phyloP scores from a whole-genome alignment of 2,329 filamentous ascomycete genomes.

The Massarina eburnea region DNA sequence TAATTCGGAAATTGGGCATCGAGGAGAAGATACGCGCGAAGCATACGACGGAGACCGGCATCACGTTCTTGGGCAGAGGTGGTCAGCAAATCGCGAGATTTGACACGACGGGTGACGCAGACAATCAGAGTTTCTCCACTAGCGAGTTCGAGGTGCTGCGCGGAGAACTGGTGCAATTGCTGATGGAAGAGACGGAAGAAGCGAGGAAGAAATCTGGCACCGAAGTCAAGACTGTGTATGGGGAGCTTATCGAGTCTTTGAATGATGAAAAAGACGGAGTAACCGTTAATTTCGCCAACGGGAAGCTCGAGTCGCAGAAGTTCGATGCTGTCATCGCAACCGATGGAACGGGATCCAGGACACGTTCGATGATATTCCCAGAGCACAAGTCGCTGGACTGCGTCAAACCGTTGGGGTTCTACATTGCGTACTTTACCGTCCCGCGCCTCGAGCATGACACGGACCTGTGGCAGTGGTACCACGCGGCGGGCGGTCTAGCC shows the following conservation, averaged over 20 bases:
- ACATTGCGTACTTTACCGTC: slow-evolving; percentile 37
- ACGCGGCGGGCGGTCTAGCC: slow-evolving; percentile 20
- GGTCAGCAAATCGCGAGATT: slow-evolving; percentile 29
- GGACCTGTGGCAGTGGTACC: slow-evolving; percentile 29
- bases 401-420: slow-evolving; percentile 25
- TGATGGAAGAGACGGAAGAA: slow-evolving; percentile 24
- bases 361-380: slow-evolving; percentile 25
- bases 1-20: slow-evolving; percentile 56
- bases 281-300: slow-evolving; percentile 43
- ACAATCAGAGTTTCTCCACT: slow-evolving; percentile 47
- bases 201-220: slow-evolving; percentile 12
- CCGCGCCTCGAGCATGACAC: slow-evolving; percentile 21
- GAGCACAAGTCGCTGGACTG: slow-evolving; percentile 24
- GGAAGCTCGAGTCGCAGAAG: slow-evolving; percentile 14
- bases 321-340: slow-evolving; percentile 32
- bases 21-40: slow-evolving; percentile 44
- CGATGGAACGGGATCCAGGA: slow-evolving; percentile 35
- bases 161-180: slow-evolving; percentile 55
- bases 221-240: slow-evolving; percentile 14
- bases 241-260: slow-evolving; percentile 30
- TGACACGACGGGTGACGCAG: slow-evolving; percentile 40
- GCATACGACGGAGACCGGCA: slow-evolving; percentile 52
- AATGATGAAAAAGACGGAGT: slow-evolving; percentile 38
- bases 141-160: slow-evolving; percentile 64
- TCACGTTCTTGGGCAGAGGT: slow-evolving; percentile 41